Evolutionary conservation across 257 asterid genomes (phyloP).

Genomic region (Dorcoceras hygrometricum): DNA sequence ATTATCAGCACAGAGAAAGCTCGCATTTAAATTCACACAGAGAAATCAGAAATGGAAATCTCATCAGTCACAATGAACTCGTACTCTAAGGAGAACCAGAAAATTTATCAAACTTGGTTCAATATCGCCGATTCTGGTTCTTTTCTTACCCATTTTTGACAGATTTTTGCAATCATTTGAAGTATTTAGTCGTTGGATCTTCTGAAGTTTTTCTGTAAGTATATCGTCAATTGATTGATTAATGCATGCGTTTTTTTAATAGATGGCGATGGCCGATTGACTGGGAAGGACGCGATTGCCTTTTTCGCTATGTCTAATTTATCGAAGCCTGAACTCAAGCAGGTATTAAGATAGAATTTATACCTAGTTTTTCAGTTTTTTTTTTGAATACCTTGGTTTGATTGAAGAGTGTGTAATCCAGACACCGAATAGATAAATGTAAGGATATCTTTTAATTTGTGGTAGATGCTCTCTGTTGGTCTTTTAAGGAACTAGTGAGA

Average conservation of each 20-base stretch:
- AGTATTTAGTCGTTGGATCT: conserved; percentile 1
- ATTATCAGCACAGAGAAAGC: neutral
- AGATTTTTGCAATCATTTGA: too few species aligned
- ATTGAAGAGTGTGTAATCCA: neutral
- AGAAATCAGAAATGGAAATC: conserved; percentile 49
- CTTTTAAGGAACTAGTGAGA: neutral
- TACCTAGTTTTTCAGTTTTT: neutral
- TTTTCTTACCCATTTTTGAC: neutral
- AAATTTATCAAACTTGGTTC: conserved; percentile 74
- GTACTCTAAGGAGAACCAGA: conserved; percentile 54
- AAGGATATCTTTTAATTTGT: neutral
- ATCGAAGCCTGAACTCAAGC: conserved; percentile 69
- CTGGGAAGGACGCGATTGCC: conserved; percentile 67
- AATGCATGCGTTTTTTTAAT: neutral
- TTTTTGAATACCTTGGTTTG: neutral
- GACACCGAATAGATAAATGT: neutral
- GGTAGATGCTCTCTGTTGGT: neutral
- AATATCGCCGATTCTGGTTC: conserved; percentile 78
- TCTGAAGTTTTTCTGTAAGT: neutral
- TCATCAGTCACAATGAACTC: conserved; percentile 32
- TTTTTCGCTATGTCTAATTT: conserved; percentile 68
- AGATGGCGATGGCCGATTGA: conserved; percentile 85
- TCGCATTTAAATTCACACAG: neutral
- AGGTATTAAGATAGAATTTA: conserved; percentile 35
- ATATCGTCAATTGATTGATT: neutral